Conservation (phyloP, 805 yeast genomes). For the Candida anglica region DNA sequence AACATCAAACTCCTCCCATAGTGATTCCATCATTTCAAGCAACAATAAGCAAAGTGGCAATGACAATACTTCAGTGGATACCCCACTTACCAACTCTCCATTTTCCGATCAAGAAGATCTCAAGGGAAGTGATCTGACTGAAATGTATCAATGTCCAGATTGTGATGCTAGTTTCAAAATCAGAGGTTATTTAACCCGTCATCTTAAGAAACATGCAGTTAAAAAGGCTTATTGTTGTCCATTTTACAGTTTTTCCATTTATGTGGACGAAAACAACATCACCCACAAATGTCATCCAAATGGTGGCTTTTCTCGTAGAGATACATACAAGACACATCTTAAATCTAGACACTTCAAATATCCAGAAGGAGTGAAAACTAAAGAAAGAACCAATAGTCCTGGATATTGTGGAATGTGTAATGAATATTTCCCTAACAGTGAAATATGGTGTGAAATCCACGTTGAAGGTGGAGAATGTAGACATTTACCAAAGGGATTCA, state of each 20-base stretch:
- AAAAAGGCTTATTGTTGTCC: constrained; percentile 55
- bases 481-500: constrained; percentile 39
- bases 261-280: constrained; percentile 35
- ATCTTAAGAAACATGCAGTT: constrained; percentile 47
- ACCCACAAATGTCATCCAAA: constrained; percentile 51
- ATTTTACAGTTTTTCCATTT: constrained; percentile 36
- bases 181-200: constrained; percentile 53
- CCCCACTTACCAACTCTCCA: constrained; percentile 30
- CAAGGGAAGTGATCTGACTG: constrained; percentile 12
- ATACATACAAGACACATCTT: constrained; percentile 55
- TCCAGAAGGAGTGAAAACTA: constrained; percentile 51
- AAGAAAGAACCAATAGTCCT: constrained; percentile 36
- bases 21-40: constrained; percentile 23
- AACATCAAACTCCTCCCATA: constrained; percentile 32
- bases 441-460: constrained; percentile 50
- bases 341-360: constrained; percentile 54
- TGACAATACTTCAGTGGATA: constrained; percentile 8
- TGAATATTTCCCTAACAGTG: constrained; percentile 43
- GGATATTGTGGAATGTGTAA: constrained; percentile 58
- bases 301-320: constrained; percentile 58
- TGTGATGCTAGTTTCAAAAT: constrained; percentile 48
- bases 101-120: constrained; percentile 13
- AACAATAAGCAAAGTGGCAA: constrained; percentile 12
- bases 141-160: constrained; percentile 40
- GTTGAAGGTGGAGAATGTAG: constrained; percentile 48